Evolutionary conservation across 257 asterid species (phyloP), one percentile per base, ranked within the genome.

Genomic region (Lycium barbarum): DNA sequence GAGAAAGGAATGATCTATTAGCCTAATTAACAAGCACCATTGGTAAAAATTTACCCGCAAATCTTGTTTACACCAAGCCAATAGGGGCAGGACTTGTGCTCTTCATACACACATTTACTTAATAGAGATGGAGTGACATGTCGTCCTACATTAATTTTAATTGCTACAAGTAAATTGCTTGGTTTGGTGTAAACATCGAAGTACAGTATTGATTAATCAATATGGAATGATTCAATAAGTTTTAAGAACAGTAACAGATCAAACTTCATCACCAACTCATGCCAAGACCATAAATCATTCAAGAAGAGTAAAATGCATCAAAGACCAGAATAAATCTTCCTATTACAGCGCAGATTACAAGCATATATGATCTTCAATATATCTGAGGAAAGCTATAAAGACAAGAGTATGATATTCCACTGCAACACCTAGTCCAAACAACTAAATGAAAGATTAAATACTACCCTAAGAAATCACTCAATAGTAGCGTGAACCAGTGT

Each of bases 401-500:
- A 76, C 3, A 2, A 10, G 14, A 66, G 47, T 5, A 11, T 26
- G 47, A 66, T 35, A 66, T 3, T 9, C 47, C n/a, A 36, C 47
- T 33, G 36, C 73, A 66, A 66, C 26, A 51, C 82, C 82, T 76
- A 53, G 63, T 26, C 47, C 45, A 22, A 49, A 57, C 62, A 51
- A 51, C 45, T 51, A 49, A 73, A 51, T 1, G 22, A 49, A 6
- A 51, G 62, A 74, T 51, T 49, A 6, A 18, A 76, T 1, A 14
- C 63, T 26, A 76, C 55, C 12, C 81, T 76, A 76, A 13, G 9
- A 22, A 76, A 63, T 51, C 7, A 26, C 36, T 83, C 81, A 93
- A 84, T 91, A 93, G 65, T 91, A 91, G 59, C 92, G 97, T 0
- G 94, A 85, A 79, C 92, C 88, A 6, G 90, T 86, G 74, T 91